These are phyloP conservation scores for Takashimella koratensis DNA, from an alignment of 1,284 basidiomycete genomes.

Conservation along the genomic window DNA sequence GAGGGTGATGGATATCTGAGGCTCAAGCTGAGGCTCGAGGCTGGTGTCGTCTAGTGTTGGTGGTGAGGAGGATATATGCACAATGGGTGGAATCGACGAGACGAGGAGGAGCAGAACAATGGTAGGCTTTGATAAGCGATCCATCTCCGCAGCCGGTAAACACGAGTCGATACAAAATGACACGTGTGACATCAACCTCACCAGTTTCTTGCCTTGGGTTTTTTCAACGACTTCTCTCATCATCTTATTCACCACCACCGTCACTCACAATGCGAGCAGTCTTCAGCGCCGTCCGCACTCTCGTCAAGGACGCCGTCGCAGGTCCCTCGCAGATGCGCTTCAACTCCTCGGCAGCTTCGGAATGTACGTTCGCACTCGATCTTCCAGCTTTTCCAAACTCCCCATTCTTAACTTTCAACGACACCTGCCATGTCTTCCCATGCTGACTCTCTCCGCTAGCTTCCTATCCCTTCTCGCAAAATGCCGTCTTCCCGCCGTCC, in stretches of 20 bases:
- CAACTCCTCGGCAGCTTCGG: background rate
- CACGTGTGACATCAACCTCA: background rate
- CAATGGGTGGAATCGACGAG: too few relatives aligned
- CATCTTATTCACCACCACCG: background rate
- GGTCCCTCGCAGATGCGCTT: background rate
- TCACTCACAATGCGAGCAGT: background rate
- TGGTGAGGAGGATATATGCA: too few relatives aligned
- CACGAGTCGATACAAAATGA: too few relatives aligned
- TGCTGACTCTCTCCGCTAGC: conserved; percentile 5
- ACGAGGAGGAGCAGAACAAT: too few relatives aligned
- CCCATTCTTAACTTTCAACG: background rate
- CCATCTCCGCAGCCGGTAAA: too few relatives aligned
- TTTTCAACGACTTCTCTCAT: background rate
- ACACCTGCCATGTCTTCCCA: background rate
- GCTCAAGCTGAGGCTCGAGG: too few relatives aligned
- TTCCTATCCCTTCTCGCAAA: conserved; percentile 71
- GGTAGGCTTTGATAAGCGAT: too few relatives aligned
- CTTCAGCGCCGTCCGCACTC: background rate
- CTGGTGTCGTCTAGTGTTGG: too few relatives aligned
- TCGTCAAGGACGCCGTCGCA: background rate
- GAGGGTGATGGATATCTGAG: too few relatives aligned
- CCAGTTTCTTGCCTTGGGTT: background rate
- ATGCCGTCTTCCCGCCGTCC: conserved; percentile 57
- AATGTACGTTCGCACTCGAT: too few relatives aligned
- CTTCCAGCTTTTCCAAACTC: background rate